Conservation (phyloP, 257 asterid species). For the Thymus mandschuricus region DNA sequence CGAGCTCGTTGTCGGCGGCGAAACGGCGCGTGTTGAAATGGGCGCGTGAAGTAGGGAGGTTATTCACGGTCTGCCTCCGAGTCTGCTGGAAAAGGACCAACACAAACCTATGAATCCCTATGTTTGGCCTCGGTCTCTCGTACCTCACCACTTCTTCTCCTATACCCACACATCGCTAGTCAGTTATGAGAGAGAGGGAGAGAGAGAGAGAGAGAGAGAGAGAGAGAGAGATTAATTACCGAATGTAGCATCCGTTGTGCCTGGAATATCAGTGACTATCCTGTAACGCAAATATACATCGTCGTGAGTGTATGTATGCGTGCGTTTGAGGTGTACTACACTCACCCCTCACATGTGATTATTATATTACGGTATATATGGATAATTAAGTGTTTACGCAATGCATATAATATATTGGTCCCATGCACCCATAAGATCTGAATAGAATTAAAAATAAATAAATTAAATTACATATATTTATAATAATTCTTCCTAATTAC, state of each 20-base stretch:
- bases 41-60: slow-evolving; percentile 59
- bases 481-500: too few species aligned
- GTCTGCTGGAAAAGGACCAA: slow-evolving; percentile 65
- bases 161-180: slow-evolving; percentile 16
- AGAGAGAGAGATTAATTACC: slow-evolving; percentile 43
- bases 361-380: too few species aligned
- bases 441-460: neutral
- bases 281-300: slow-evolving; percentile 36
- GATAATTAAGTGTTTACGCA: too few species aligned
- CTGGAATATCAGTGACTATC: slow-evolving; percentile 89
- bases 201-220: neutral
- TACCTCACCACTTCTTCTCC: slow-evolving; percentile 68
- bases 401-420: too few species aligned
- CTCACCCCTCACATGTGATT: too few species aligned
- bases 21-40: slow-evolving; percentile 64
- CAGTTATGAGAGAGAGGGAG: neutral
- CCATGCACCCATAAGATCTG: too few species aligned
- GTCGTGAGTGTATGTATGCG: too few species aligned
- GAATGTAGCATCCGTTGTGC: slow-evolving; percentile 79
- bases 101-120: slow-evolving; percentile 88
- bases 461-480: neutral
- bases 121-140: slow-evolving; percentile 73
- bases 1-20: slow-evolving; percentile 62
- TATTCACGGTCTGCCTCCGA: slow-evolving; percentile 48
- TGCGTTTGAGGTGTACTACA: too few species aligned